These are phyloP conservation scores for Secale cereale DNA, from an alignment of 176 grass and related monocot genomes.

Conservation along the genomic window DNA sequence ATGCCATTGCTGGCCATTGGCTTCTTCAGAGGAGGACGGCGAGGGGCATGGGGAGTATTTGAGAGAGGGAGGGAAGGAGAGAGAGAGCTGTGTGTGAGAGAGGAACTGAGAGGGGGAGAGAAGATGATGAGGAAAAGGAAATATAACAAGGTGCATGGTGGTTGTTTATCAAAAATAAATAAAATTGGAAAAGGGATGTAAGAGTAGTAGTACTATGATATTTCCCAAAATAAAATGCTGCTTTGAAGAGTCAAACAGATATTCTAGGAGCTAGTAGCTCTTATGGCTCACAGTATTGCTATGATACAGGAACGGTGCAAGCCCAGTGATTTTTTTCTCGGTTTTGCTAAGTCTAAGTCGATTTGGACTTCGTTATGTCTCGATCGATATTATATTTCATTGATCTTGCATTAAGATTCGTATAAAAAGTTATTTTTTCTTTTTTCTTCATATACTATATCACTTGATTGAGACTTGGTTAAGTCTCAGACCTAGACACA, in stretches of 20 bases:
- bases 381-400: too few species aligned
- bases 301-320: not conserved
- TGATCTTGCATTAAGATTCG: too few species aligned
- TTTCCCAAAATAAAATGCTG: not conserved
- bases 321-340: not conserved
- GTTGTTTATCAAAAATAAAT: constrained; percentile 9
- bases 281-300: too few species aligned
- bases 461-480: too few species aligned
- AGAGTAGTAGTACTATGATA: not conserved
- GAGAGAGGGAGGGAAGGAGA: constrained; percentile 13
- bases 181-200: not conserved
- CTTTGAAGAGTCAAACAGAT: not conserved
- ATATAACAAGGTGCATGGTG: constrained; percentile 29
- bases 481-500: too few species aligned
- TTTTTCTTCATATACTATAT: too few species aligned
- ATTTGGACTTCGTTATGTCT: too few species aligned
- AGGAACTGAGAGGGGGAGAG: not conserved
- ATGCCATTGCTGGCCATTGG: constrained; percentile 89
- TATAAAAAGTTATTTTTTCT: too few species aligned
- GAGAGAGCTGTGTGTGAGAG: not conserved
- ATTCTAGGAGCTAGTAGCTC: not conserved
- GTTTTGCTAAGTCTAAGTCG: too few species aligned
- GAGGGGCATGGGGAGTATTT: constrained; percentile 37
- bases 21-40: constrained; percentile 37
- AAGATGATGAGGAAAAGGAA: constrained; percentile 35